Evolutionary conservation across 257 asterid genomes (phyloP).

Genomic region (Mitragyna speciosa): DNA sequence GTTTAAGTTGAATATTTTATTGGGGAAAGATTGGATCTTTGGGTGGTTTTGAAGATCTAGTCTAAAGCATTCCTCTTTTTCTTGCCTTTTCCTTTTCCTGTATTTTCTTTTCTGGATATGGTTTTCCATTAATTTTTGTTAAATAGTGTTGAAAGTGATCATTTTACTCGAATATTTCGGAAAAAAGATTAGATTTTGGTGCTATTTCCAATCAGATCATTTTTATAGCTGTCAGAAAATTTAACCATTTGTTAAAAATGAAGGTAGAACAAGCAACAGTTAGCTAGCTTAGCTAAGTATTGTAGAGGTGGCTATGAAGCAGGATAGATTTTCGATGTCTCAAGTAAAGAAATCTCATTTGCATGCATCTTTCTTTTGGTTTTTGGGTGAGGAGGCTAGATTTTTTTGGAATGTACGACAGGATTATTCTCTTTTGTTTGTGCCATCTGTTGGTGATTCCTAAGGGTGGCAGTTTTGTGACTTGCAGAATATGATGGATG

Average conservation of each 20-base stretch:
- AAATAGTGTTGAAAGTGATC: not conserved
- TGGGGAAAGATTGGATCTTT: constrained; percentile 43
- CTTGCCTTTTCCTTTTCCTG: constrained; percentile 17
- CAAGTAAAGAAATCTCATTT: not conserved
- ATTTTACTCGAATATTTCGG: not conserved
- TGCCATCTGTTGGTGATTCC: constrained; percentile 1
- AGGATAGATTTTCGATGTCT: not conserved
- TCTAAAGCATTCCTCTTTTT: constrained; percentile 10
- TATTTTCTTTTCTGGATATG: constrained; percentile 14
- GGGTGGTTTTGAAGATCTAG: constrained; percentile 37
- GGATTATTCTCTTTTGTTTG: not conserved
- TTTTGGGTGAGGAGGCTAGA: not conserved
- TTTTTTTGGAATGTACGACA: not conserved
- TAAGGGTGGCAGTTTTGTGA: not conserved
- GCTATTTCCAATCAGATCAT: not conserved
- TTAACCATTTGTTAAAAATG: not conserved
- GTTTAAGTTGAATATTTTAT: constrained; percentile 28
- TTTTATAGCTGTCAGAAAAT: not conserved
- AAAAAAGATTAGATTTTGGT: not conserved
- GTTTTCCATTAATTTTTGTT: constrained; percentile 5
- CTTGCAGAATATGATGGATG: constrained; percentile 32
- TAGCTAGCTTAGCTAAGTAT: not conserved
- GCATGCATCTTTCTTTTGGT: not conserved
- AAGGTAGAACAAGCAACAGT: not conserved
- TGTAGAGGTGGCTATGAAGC: not conserved